phyloP scores from a whole-genome alignment of 2,329 filamentous ascomycete species.

The Aspergillus transmontanensis region DNA sequence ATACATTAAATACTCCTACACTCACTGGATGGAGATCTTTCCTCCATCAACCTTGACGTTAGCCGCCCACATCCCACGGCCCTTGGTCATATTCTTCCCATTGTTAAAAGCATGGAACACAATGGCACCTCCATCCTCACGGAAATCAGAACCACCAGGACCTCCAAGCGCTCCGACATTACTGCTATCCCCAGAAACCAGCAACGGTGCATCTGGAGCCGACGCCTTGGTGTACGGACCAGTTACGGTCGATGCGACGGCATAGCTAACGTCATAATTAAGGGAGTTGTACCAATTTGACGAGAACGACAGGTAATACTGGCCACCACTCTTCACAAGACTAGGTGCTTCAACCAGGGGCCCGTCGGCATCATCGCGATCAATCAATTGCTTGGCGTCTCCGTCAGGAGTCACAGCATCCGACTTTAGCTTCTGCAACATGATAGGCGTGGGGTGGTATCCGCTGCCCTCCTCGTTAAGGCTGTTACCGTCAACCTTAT shows the following conservation, averaged over 20 bases:
- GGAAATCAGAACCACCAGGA: conserved; percentile 34
- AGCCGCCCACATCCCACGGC: conserved; percentile 25
- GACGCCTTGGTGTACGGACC: conserved; percentile 34
- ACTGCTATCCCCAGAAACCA: conserved; percentile 27
- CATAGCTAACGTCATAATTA: conserved; percentile 59
- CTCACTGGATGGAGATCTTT: conserved; percentile 1
- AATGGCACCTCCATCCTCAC: conserved; percentile 25
- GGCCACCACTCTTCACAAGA: conserved; percentile 48
- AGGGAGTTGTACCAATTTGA: conserved; percentile 57
- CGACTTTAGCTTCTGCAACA: conserved; percentile 55
- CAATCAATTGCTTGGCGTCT: conserved; percentile 53
- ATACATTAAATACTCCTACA: neutral
- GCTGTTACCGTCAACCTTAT: conserved; percentile 65
- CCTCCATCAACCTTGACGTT: conserved; percentile 17
- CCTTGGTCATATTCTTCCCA: conserved; percentile 21
- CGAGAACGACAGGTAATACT: conserved; percentile 60
- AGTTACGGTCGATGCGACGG: conserved; percentile 40
- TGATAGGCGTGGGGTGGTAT: conserved; percentile 53
- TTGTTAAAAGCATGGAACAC: conserved; percentile 32
- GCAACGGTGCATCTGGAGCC: conserved; percentile 27
- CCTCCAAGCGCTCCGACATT: conserved; percentile 28
- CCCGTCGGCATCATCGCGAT: conserved; percentile 61
- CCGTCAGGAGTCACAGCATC: conserved; percentile 56
- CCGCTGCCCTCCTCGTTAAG: conserved; percentile 39
- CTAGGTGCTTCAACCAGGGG: conserved; percentile 61